Evolutionary conservation across 1,284 basidiomycete genomes (phyloP), one percentile per base, ranked within the genome.

Genomic region (Cutaneotrichosporon sp.): DNA sequence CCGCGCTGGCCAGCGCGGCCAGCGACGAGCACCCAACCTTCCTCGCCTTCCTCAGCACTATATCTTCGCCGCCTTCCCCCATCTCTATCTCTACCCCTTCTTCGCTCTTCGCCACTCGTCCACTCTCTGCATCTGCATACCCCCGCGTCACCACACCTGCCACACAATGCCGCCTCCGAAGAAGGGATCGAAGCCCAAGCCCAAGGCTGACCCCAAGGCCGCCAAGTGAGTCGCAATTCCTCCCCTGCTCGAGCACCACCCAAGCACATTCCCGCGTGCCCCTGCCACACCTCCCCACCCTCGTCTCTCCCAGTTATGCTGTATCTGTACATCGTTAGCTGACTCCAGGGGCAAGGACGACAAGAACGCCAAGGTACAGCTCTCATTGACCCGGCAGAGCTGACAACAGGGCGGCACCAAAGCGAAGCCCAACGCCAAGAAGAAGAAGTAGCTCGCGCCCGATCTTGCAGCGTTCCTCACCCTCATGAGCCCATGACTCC

Each of bases 181-280:
- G 47, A 49, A 49, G 25, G 13, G 25, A 4, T 11, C 47, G 25
- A 49, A 49, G 47, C 47, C 47, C 47, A 49, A 49, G 47, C 47
- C 47, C 47, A 29, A 29, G 29, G 5, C 29, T 9, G 47, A 49
- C 24, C 25, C 24, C 47, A 49, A 49, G 47, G 47, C 25, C 29
- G 47, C 25, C 47, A 49, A 49, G 47, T 49, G 47, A 49, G 47
- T 49, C 47, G 8, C 4, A 25, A 5, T n/a, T n/a, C n/a, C n/a
- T n/a, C n/a, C 29, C 29, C 29, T 29, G 29, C 29, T 29, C 29
- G 29, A 29, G 29, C 29, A 9, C 29, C 29, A 29, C 29, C 5
- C 29, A n/a, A n/a, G n/a, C n/a, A n/a, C n/a, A n/a, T n/a, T n/a
- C n/a, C n/a, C n/a, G n/a, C n/a, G n/a, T n/a, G n/a, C n/a, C n/a